Conservation (phyloP, 192 early-diverging fungal genomes). For the Chytriomyces hyalinus region DNA sequence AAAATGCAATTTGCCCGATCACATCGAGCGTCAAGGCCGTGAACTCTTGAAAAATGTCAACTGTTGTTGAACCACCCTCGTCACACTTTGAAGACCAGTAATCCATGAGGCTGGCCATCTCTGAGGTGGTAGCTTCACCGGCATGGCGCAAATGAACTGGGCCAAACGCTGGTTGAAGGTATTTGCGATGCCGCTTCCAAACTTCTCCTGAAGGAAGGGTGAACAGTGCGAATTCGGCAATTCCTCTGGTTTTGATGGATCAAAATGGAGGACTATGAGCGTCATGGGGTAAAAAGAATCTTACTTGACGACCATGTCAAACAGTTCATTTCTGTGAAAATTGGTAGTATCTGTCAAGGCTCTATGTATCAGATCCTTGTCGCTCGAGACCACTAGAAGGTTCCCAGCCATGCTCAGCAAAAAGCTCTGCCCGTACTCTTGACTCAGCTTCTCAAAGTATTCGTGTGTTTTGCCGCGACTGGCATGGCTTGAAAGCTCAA, state of each 20-base stretch:
- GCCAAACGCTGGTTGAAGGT: conserved; percentile 58
- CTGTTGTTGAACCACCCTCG: background rate
- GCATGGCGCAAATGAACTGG: conserved; percentile 49
- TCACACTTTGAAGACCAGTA: conserved; percentile 10
- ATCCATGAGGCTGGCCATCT: background rate
- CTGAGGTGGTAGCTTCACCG: conserved; percentile 1
- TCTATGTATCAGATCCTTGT: conserved; percentile 14
- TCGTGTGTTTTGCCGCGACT: conserved; percentile 1
- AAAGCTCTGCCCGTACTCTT: background rate
- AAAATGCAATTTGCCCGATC: conserved; percentile 41
- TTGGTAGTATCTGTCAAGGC: conserved; percentile 31
- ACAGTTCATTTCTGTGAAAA: conserved; percentile 13
- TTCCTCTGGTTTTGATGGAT: background rate
- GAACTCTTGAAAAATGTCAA: conserved; percentile 34
- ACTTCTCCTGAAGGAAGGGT: conserved; percentile 36
- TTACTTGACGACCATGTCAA: too few relatives aligned
- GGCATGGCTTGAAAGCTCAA: conserved; percentile 14
- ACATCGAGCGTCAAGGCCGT: conserved; percentile 43
- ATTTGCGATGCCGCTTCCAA: conserved; percentile 60
- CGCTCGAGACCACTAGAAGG: conserved; percentile 2
- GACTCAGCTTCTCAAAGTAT: background rate
- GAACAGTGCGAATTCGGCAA: conserved; percentile 46
- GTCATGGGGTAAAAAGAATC: too few relatives aligned
- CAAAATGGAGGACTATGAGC: background rate
- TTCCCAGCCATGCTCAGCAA: background rate